Conservation (phyloP, 2,329 filamentous ascomycete species). For the Epichloe brachyelytri region DNA sequence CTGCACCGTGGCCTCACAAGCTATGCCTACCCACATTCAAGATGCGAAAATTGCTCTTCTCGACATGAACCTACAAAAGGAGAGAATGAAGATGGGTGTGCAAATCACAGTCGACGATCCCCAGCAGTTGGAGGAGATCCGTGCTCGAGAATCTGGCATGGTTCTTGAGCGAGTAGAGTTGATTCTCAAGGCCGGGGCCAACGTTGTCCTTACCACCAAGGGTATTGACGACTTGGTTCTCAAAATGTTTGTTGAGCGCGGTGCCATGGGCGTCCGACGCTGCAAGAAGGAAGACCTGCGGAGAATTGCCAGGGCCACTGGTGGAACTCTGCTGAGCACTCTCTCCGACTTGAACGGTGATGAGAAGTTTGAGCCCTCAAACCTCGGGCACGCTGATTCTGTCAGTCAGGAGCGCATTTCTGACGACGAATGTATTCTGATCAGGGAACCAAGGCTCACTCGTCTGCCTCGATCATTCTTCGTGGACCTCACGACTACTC, state of each 20-base stretch:
- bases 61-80: conserved; percentile 98
- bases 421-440: conserved; percentile 93
- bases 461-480: conserved; percentile 89
- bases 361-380: conserved; percentile 86
- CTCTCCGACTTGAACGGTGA: conserved; percentile 95
- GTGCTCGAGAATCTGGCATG: conserved; percentile 83
- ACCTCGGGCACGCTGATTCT: conserved; percentile 84
- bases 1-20: conserved; percentile 96
- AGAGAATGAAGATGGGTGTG: conserved; percentile 97
- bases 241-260: conserved; percentile 88
- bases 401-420: conserved; percentile 98
- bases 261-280: conserved; percentile 87
- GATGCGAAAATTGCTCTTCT: conserved; percentile 95
- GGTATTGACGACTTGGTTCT: conserved; percentile 93
- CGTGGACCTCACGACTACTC: conserved; percentile 93
- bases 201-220: conserved; percentile 94
- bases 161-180: conserved; percentile 89
- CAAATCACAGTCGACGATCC: conserved; percentile 98
- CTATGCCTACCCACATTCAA: conserved; percentile 83
- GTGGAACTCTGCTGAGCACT: conserved; percentile 83
- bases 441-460: conserved; percentile 94
- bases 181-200: conserved; percentile 94
- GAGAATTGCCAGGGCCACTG: conserved; percentile 90
- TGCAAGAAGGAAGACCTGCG: conserved; percentile 98
- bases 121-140: conserved; percentile 93